Conservation (phyloP, 2,329 filamentous ascomycete genomes). For the Aspergillus sp. region DNA sequence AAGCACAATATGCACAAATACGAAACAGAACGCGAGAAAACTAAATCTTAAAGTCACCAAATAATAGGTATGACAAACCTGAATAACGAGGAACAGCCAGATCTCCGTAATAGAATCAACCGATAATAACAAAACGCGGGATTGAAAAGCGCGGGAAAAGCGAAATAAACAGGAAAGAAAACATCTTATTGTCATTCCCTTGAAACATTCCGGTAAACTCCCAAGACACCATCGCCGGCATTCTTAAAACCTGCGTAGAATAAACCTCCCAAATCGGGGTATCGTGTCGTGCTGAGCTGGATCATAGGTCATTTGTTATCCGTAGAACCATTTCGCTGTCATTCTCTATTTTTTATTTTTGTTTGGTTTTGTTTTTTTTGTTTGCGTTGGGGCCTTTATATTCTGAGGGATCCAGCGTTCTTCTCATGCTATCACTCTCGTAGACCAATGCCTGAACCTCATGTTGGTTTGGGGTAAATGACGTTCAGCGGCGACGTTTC, state of each 20-base stretch:
- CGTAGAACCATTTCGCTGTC: neutral
- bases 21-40: neutral
- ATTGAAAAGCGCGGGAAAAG: too few species aligned
- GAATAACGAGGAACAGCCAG: too few species aligned
- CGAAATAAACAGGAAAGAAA: neutral
- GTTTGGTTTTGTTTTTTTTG: neutral
- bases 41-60: neutral
- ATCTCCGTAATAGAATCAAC: too few species aligned
- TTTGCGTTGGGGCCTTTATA: neutral
- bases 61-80: too few species aligned
- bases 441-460: neutral
- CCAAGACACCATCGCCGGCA: neutral
- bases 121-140: neutral
- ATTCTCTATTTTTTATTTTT: neutral
- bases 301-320: neutral
- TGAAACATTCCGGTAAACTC: neutral
- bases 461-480: neutral
- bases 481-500: neutral
- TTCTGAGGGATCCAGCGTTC: neutral
- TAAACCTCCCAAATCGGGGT: neutral
- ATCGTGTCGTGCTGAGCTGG: neutral
- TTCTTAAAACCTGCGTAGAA: neutral
- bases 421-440: neutral
- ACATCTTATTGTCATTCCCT: neutral
- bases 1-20: neutral